Evolutionary conservation across 176 grass and related monocot genomes (phyloP).

Genomic region (Juncus effusus): DNA sequence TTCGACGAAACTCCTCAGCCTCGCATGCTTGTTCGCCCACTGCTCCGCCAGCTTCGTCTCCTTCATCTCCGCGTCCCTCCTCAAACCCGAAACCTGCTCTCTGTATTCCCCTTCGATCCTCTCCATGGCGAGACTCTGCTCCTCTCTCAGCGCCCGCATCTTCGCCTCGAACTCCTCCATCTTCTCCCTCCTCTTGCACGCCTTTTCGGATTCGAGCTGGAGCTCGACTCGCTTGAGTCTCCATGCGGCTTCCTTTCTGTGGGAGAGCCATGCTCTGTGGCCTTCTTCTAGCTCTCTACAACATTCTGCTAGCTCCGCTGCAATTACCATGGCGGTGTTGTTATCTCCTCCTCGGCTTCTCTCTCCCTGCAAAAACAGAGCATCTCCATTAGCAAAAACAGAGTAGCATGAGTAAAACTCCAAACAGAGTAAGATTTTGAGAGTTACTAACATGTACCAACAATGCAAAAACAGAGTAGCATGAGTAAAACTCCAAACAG

Average conservation of each 20-base stretch:
- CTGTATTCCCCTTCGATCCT: constrained; percentile 67
- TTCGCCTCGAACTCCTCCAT: constrained; percentile 75
- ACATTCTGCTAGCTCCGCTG: constrained; percentile 62
- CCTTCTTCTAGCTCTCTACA: constrained; percentile 80
- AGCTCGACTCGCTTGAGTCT: constrained; percentile 80
- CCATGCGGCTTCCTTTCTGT: constrained; percentile 84
- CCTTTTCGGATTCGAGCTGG: constrained; percentile 80
- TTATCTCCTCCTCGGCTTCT: constrained; percentile 3
- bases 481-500: neutral
- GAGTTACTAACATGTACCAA: constrained; percentile 29
- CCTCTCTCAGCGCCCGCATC: constrained; percentile 53
- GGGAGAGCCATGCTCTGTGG: constrained; percentile 69
- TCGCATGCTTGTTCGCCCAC: constrained; percentile 81
- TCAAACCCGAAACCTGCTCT: constrained; percentile 62
- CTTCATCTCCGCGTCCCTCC: constrained; percentile 75
- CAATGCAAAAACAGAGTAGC: neutral
- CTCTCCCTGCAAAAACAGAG: constrained; percentile 22
- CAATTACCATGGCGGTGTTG: constrained; percentile 33
- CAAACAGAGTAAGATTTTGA: too few relatives aligned
- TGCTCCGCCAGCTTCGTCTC: constrained; percentile 93
- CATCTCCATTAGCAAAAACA: neutral
- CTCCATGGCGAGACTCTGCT: constrained; percentile 63
- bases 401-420: neutral
- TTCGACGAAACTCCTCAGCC: constrained; percentile 67
- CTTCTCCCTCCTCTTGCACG: constrained; percentile 60